Evolutionary conservation across 2,329 filamentous ascomycete species (phyloP), one percentile per base, ranked within the genome.

Genomic region (Trichoderma sp.): DNA sequence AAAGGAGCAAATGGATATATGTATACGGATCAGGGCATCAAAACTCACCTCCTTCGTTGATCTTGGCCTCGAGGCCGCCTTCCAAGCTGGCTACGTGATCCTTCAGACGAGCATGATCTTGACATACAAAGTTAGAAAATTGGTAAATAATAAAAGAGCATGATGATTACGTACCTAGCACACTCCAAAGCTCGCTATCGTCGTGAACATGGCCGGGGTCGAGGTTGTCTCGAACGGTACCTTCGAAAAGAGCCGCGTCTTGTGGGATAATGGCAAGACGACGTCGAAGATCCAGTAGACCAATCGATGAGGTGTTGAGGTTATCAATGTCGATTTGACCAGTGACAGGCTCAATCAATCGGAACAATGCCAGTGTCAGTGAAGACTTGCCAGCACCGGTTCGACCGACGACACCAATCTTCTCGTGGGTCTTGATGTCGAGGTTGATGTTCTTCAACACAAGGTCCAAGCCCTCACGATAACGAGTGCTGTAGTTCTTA

Each of bases 301-400:
- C 96, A 78, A 99, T 98, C 4, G 89, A 90, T 69, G 93, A 95
- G 14, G 96, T 97, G 82, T 98, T 93, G 69, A 99, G 84, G 60
- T 89, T 88, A 82, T 99, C 96, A 78, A 99, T 97, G 76, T 90
- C 92, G 76, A 99, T 96, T 77, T 92, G 88, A 67, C 96, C 96
- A 56, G 89, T 89, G 47, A 87, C 89, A 3, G 95, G 90, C 83
- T 99, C 97, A 74, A 99, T 98, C 76, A 99, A 94, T 67, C 97
- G 91, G 88, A 99, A 99, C 24, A 99, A 86, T 2, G 96, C 91
- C 73, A 99, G 86, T 0, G 96, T 98, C 73, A 99, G 85, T 11
- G 94, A 97, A 73, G 93, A 97, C 85, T 99, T 99, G 79, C 96
- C 96, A 36, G 96, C 96, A 69, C 96, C 96, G 0, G 96, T 99